Evolutionary conservation across 169 alveolate species (phyloP).

Genomic region (Plasmodium gallinaceum): DNA sequence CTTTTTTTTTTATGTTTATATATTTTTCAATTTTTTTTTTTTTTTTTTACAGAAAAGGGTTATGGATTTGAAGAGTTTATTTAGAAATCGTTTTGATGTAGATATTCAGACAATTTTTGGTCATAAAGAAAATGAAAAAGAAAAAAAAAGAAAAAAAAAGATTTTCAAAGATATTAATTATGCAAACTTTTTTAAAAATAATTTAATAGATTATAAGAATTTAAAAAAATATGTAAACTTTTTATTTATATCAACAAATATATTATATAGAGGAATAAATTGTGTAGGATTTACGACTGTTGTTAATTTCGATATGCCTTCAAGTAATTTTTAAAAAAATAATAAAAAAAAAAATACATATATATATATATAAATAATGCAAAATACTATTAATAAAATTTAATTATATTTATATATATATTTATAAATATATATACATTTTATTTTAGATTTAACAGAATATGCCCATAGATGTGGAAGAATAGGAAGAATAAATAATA

Average conservation of each 20-base stretch:
- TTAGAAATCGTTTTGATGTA: conserved; percentile 51
- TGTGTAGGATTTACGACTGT: conserved; percentile 68
- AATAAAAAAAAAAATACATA: neutral
- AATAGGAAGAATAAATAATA: conserved; percentile 73
- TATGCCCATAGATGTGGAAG: conserved; percentile 73
- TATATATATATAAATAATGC: neutral
- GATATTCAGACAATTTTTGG: conserved; percentile 63
- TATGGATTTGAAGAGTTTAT: conserved; percentile 57
- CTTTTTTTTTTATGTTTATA: neutral
- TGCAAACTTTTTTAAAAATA: conserved; percentile 64
- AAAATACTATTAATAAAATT: too few relatives aligned
- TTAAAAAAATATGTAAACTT: conserved; percentile 61
- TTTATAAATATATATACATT: neutral
- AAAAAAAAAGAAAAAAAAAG: conserved; percentile 7
- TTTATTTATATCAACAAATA: conserved; percentile 56
- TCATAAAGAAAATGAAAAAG: conserved; percentile 29
- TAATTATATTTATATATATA: neutral
- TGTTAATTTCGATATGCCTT: conserved; percentile 61
- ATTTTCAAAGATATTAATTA: conserved; percentile 60
- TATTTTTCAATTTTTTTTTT: neutral
- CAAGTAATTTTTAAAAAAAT: neutral
- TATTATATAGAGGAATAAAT: conserved; percentile 64
- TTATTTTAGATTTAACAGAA: conserved; percentile 23
- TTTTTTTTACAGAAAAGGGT: conserved; percentile 34
- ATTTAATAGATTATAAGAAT: conserved; percentile 40